Conservation (phyloP, 805 yeast species). For the Pachysolen tannophilus region DNA sequence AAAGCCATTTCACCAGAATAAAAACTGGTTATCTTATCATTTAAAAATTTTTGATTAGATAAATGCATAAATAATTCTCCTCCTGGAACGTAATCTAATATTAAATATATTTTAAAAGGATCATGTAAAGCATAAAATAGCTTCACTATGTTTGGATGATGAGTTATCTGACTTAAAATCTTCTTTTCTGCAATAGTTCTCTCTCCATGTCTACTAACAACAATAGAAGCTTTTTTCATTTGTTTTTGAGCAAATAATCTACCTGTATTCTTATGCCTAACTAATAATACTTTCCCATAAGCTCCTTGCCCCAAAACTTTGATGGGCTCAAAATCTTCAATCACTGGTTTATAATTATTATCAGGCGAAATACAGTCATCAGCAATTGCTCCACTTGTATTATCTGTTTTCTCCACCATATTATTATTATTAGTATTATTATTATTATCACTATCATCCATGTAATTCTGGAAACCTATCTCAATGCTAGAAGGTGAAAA, state of each 20-base stretch:
- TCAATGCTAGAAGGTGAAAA: constrained; percentile 3
- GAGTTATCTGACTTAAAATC: constrained; percentile 57
- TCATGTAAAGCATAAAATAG: constrained; percentile 83
- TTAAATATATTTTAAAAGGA: constrained; percentile 60
- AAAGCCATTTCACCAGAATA: constrained; percentile 76
- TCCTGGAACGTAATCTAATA: constrained; percentile 79
- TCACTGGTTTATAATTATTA: constrained; percentile 12
- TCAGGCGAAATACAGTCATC: too few species aligned
- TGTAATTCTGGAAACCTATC: constrained; percentile 5
- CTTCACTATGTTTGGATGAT: constrained; percentile 78
- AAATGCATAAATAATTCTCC: constrained; percentile 74
- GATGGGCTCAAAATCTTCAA: constrained; percentile 62
- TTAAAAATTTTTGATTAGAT: constrained; percentile 36
- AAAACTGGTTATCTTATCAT: constrained; percentile 63
- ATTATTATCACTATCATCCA: constrained; percentile 4
- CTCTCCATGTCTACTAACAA: constrained; percentile 55
- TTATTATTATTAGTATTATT: too few species aligned
- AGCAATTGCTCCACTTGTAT: too few species aligned
- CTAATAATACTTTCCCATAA: constrained; percentile 79
- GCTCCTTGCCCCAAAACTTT: constrained; percentile 84
- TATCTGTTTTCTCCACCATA: too few species aligned
- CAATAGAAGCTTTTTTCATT: constrained; percentile 70
- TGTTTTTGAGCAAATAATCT: constrained; percentile 82
- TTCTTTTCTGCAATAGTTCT: constrained; percentile 76
- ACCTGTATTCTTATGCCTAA: constrained; percentile 54